Evolutionary conservation across 805 yeast genomes (phyloP).

Genomic region (Zygosaccharomyces kombuchaensis): DNA sequence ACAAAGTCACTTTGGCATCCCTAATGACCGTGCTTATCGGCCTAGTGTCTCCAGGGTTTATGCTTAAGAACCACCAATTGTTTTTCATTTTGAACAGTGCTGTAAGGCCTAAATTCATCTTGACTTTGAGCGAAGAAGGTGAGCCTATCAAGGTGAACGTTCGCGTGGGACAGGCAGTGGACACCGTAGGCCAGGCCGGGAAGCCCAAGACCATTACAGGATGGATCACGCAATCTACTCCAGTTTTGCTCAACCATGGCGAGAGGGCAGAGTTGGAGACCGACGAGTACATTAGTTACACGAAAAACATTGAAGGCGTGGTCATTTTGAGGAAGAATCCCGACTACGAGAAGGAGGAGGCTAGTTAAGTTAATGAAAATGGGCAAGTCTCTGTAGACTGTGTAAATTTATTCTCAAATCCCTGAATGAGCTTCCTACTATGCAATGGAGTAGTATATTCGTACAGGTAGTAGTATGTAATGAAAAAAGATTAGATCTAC

Average conservation of each 20-base stretch:
- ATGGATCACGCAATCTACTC: constrained; percentile 98
- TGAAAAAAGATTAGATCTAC: constrained; percentile 31
- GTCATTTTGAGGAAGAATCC: constrained; percentile 91
- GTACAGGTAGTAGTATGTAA: not conserved
- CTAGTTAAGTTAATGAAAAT: not conserved
- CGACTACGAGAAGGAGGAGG: constrained; percentile 64
- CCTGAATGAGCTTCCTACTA: not conserved
- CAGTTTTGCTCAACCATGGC: constrained; percentile 87
- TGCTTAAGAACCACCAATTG: constrained; percentile 76
- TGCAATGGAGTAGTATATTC: not conserved
- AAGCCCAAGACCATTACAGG: constrained; percentile 98
- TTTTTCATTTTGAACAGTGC: constrained; percentile 84
- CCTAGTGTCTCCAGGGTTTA: constrained; percentile 80
- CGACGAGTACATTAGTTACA: constrained; percentile 80
- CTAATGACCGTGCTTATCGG: constrained; percentile 79
- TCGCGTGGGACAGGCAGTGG: constrained; percentile 98
- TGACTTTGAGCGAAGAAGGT: constrained; percentile 87
- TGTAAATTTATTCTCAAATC: constrained; percentile 1
- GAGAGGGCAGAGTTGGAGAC: constrained; percentile 94
- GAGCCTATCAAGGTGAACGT: constrained; percentile 93
- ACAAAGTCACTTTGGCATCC: constrained; percentile 87
- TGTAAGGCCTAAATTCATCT: constrained; percentile 85
- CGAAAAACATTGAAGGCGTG: constrained; percentile 84
- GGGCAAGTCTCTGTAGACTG: constrained; percentile 8
- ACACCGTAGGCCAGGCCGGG: constrained; percentile 98